Evolutionary conservation across 768 basidiomycete genomes (phyloP), one percentile per base, ranked within the genome.

Genomic region (Wakefieldia striispora): DNA sequence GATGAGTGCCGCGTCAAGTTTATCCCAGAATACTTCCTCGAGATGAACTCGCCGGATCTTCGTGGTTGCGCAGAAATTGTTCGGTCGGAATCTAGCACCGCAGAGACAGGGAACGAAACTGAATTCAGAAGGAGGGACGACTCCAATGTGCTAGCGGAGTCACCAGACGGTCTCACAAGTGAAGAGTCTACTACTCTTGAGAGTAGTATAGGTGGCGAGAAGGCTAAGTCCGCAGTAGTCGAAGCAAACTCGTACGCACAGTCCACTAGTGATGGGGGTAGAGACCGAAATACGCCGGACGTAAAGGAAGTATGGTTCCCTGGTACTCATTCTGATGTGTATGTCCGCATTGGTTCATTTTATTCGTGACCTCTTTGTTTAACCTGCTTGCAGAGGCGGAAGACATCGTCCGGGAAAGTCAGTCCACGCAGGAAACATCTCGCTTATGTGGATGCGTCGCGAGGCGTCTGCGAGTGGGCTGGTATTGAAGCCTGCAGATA

Each of bases 301-400:
- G 47, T 82, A 13, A 70, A 77, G 49, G 82, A 85, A 61, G 83
- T 85, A 2, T 84, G 83, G 82, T 84, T 85, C 59, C 66, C 80
- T 1, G 81, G 72, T 7, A 60, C 62, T 10, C 73, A 73, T 50
- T 60, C 58, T 27, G 71, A 72, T 60, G 56, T 41, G 71, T 69
- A 45, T 13, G 51, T 53, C 14, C 40, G 31, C 41, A 10, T 26
- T 16, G 3, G 11, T 44, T 20, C 14, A 1, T 40, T 27, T 29
- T 12, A 29, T 11, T 12, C 17, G 5, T 39, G 16, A 12, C 20
- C 38, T 47, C 17, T 17, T 17, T 38, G 16, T 34, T 43, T 10
- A 45, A 40, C n/a, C 16, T 26, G 2, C 26, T 26, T 40, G 31
- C 17, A 59, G 57, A 33, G 57, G 57, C 4, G 57, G 57, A 33